Evolutionary conservation across 331 rosid species (phyloP), one percentile per base, ranked within the genome.

Genomic region (Telfairia occidentalis): DNA sequence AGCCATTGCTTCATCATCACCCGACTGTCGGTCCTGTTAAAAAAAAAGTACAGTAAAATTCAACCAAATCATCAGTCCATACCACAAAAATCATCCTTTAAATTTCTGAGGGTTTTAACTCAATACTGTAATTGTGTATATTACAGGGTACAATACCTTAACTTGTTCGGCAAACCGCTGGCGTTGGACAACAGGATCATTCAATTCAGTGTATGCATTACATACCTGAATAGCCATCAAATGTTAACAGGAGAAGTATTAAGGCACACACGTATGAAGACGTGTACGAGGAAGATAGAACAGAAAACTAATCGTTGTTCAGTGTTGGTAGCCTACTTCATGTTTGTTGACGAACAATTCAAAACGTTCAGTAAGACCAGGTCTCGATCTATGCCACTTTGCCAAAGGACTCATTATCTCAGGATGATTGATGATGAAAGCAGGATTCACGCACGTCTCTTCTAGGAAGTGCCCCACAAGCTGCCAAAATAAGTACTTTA

Each of bases 341-440:
- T 54, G 98, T 67, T 91, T 91, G 84, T 87, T 95, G 48, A 94
- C 16, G 63, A 94, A 91, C 84, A 94, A 84, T 74, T 94, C 97
- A 73, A 86, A 93, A 34, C 98, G 98, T 61, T 93, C 97, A 7
- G 97, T 94, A 61, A 88, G 85, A 79, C 97, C 84, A 7, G 92
- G 95, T 66, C 85, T 90, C 0, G 85, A 78, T 88, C 98, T 84
- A 78, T 91, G 98, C 92, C 96, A 91, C 89, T 94, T 94, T 2
- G 98, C 98, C 82, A 94, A 80, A 58, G 96, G 98, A 84, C 98
- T 94, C 97, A 89, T 94, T 67, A 94, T 83, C 89, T 94, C 96
- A 0, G 98, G 98, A 82, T 88, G 97, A 82, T 92, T 90, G 26
- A 86, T 90, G 77, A 92, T 90, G 78, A 84, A 92, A 45, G 96